Conservation (phyloP, 345 rosid species). For the Camelina laxa region DNA sequence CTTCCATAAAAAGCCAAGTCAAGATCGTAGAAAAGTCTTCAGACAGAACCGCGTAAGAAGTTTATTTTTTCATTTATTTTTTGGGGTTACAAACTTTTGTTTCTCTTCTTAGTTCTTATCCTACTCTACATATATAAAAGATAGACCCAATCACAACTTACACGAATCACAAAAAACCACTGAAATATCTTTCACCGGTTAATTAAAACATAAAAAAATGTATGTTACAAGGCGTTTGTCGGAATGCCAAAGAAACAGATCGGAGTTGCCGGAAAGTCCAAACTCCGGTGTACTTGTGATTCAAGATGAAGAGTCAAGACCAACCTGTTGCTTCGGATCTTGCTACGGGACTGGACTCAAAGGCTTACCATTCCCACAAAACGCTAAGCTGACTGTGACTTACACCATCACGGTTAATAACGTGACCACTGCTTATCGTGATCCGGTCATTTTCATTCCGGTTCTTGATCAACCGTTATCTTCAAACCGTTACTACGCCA, state of each 20-base stretch:
- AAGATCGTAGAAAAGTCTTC: slow-evolving; percentile 28
- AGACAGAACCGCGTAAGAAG: slow-evolving; percentile 10
- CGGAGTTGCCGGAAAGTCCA: slow-evolving; percentile 54
- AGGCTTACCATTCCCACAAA: slow-evolving; percentile 41
- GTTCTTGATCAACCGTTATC: slow-evolving; percentile 55
- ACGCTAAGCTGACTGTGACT: slow-evolving; percentile 15
- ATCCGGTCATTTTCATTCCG: slow-evolving; percentile 49
- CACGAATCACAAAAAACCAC: slow-evolving; percentile 1
- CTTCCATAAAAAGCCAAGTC: slow-evolving; percentile 1
- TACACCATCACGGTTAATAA: slow-evolving; percentile 7
- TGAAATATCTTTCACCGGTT: neutral
- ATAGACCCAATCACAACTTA: slow-evolving; percentile 5
- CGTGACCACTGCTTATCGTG: slow-evolving; percentile 1
- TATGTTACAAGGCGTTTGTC: slow-evolving; percentile 50
- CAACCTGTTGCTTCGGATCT: slow-evolving; percentile 57
- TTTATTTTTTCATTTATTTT: neutral
- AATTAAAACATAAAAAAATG: slow-evolving; percentile 32
- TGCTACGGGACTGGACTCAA: slow-evolving; percentile 27
- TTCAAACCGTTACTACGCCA: slow-evolving; percentile 51
- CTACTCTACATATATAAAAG: neutral
- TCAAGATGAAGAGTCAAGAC: slow-evolving; percentile 59
- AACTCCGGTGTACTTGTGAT: slow-evolving; percentile 59
- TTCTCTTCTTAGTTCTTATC: slow-evolving; percentile 5
- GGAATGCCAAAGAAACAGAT: slow-evolving; percentile 45
- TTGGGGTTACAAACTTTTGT: neutral